These are phyloP conservation scores for Rhodotorula sp. DNA, from an alignment of 1,284 basidiomycete genomes.

Conservation along the genomic window DNA sequence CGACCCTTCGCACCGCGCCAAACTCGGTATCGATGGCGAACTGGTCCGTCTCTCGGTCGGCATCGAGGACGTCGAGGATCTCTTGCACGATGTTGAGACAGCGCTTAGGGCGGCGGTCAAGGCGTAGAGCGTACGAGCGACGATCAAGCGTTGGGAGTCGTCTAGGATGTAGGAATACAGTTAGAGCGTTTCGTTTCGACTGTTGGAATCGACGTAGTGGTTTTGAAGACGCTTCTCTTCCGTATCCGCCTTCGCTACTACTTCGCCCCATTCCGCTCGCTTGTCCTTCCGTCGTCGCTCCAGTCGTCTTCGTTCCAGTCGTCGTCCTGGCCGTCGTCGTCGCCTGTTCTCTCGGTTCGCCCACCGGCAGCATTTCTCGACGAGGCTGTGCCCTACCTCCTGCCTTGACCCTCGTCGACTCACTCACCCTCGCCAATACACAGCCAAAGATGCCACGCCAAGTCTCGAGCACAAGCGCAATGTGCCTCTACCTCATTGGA, in stretches of 20 bases:
- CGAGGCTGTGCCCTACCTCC: not conserved
- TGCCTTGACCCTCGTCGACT: not conserved
- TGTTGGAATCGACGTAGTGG: not conserved
- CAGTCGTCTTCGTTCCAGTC: not conserved
- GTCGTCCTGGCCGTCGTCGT: not conserved
- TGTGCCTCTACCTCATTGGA: conserved; percentile 23
- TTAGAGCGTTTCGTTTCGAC: no score
- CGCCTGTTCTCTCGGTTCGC: no score
- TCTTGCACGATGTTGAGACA: conserved; percentile 69
- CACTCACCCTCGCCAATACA: not conserved
- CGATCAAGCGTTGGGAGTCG: no score
- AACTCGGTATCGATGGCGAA: conserved; percentile 75
- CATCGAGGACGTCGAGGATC: conserved; percentile 80
- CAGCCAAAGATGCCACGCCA: not conserved
- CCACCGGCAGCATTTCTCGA: no score
- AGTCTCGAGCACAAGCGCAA: not conserved
- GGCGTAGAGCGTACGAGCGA: not conserved
- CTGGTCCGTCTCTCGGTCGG: conserved; percentile 82
- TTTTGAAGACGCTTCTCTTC: not conserved
- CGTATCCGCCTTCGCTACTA: no score
- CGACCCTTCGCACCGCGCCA: conserved; percentile 64
- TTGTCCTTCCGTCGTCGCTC: no score
- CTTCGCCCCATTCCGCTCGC: not conserved
- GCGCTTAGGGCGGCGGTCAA: conserved; percentile 58
- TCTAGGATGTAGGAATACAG: no score